Percentiles rank a stretch among this genome's conserved stretches.
Evolutionary conservation across 1,139 yeast genomes (phyloP).

Genomic region (Eremothecium coryli): DNA sequence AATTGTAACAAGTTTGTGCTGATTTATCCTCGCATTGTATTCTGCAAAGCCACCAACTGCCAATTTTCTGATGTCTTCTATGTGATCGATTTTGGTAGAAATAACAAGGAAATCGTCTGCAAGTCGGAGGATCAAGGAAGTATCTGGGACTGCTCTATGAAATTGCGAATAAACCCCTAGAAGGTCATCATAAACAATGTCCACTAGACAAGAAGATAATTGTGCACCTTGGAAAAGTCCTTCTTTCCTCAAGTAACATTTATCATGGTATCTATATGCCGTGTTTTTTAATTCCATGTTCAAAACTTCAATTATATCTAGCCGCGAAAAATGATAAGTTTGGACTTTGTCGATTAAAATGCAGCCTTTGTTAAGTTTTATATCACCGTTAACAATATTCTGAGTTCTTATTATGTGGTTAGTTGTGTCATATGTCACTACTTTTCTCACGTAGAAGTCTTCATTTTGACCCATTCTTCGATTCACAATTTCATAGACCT

Average conservation of each 20-base stretch:
- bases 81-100: conserved; percentile 34
- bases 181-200: conserved; percentile 59
- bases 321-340: conserved; percentile 21
- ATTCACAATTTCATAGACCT: conserved; percentile 32
- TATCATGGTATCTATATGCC: conserved; percentile 31
- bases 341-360: conserved; percentile 20
- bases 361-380: conserved; percentile 8
- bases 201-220: conserved; percentile 67
- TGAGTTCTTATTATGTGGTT: conserved; percentile 15
- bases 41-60: conserved; percentile 37
- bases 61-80: conserved; percentile 21
- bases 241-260: conserved; percentile 38
- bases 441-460: conserved; percentile 20
- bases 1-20: conserved; percentile 36
- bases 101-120: conserved; percentile 83
- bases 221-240: conserved; percentile 89
- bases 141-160: conserved; percentile 16
- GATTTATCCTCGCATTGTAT: conserved; percentile 55
- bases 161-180: conserved; percentile 40
- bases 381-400: conserved; percentile 20
- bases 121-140: conserved; percentile 46
- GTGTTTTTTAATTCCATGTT: conserved; percentile 36
- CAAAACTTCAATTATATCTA: conserved; percentile 31
- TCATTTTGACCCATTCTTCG: conserved; percentile 14
- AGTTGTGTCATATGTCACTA: conserved; percentile 12